These are phyloP conservation scores for Globisporangium paddicum DNA, from an alignment of 352 stramenopile genomes.

Conservation along the genomic window DNA sequence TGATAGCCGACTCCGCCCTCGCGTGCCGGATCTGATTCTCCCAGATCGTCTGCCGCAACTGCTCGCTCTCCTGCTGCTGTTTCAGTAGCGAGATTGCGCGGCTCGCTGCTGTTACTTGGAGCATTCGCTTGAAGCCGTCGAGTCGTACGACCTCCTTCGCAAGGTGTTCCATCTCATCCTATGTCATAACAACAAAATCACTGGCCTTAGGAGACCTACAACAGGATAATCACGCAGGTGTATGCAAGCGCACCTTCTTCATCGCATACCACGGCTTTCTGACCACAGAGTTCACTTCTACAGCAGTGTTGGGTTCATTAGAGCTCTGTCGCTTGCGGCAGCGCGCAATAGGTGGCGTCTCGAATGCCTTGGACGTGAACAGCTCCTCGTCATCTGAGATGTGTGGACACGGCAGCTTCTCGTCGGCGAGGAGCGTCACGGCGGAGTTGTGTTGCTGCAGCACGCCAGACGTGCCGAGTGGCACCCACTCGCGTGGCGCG, in stretches of 20 bases:
- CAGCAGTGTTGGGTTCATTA: no score
- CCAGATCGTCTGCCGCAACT: background rate
- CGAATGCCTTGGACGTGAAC: background rate
- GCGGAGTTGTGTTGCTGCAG: background rate
- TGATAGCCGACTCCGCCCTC: background rate
- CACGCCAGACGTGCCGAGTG: background rate
- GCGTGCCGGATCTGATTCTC: background rate
- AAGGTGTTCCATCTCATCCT: background rate
- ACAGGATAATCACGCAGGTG: no score
- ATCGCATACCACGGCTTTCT: conserved; percentile 1
- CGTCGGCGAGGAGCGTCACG: background rate
- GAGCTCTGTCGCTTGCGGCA: background rate
- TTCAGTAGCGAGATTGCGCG: background rate
- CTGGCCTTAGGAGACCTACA: no score
- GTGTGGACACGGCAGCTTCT: background rate
- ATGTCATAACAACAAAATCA: background rate
- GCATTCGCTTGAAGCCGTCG: background rate
- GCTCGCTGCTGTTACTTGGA: background rate
- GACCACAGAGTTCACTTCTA: no score
- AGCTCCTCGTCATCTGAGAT: background rate
- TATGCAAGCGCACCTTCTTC: background rate
- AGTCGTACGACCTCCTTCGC: background rate
- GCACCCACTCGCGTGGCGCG: background rate
- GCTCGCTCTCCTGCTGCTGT: background rate
- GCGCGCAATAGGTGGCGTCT: no score